Conservation (phyloP, 768 basidiomycete species). For the Kwoniella mangroviensis region DNA sequence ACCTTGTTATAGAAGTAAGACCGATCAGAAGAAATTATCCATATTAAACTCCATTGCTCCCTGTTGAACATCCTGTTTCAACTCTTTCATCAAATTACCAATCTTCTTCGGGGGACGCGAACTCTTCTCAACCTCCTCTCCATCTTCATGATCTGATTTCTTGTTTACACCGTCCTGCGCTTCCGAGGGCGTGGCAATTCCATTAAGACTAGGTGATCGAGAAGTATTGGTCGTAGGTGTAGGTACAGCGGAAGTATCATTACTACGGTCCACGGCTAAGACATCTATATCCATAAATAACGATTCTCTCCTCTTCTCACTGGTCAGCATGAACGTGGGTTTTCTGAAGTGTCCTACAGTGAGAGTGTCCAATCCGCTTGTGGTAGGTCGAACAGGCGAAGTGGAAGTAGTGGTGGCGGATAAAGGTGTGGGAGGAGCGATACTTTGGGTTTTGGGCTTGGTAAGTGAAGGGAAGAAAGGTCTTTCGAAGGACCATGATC, state of each 20-base stretch:
- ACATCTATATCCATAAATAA: constrained; percentile 90
- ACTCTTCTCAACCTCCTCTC: constrained; percentile 17
- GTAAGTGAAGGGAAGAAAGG: constrained; percentile 62
- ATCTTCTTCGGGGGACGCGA: constrained; percentile 63
- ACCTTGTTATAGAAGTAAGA: too few species aligned
- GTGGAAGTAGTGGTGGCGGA: constrained; percentile 69
- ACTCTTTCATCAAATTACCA: constrained; percentile 85
- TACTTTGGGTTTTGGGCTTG: constrained; percentile 12
- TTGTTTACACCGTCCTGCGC: not conserved
- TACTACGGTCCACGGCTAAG: constrained; percentile 59
- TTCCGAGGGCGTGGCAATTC: constrained; percentile 12
- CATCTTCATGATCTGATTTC: not conserved
- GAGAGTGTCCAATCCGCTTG: not conserved
- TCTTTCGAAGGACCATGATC: constrained; percentile 87
- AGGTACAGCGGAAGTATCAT: not conserved
- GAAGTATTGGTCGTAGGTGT: constrained; percentile 1
- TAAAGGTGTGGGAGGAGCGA: constrained; percentile 46
- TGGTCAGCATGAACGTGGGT: constrained; percentile 50
- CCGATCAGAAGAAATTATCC: constrained; percentile 44
- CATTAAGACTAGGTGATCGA: not conserved
- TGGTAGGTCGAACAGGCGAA: constrained; percentile 67
- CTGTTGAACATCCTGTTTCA: constrained; percentile 74
- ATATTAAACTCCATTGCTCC: constrained; percentile 56
- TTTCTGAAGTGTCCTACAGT: constrained; percentile 25
- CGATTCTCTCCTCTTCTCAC: constrained; percentile 65